phyloP scores from a whole-genome alignment of 176 grass and related monocot species.

The Phoenix dactylifera region DNA sequence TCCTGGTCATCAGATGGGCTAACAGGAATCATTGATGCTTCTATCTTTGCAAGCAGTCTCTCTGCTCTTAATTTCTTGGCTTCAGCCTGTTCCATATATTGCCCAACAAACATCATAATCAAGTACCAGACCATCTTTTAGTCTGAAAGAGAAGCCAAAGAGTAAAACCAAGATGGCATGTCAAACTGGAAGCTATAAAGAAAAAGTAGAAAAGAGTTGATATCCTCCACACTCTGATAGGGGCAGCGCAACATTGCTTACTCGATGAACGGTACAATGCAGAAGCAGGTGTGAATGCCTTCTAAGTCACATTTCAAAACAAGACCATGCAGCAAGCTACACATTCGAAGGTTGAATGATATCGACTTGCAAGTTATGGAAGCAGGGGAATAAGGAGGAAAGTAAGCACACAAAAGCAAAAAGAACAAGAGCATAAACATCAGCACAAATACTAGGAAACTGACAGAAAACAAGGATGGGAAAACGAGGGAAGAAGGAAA shows the following conservation, averaged over 20 bases:
- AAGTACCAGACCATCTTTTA: neutral
- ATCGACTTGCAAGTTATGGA: too few relatives aligned
- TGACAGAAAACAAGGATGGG: neutral
- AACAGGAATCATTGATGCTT: conserved; percentile 65
- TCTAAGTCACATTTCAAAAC: too few relatives aligned
- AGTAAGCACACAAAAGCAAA: neutral
- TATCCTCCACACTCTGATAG: too few relatives aligned
- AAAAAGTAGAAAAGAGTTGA: too few relatives aligned
- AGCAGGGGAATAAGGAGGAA: neutral
- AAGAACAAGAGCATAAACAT: neutral
- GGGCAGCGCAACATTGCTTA: too few relatives aligned
- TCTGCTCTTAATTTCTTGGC: conserved; percentile 65
- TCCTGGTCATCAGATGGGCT: conserved; percentile 66
- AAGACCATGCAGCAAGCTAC: too few relatives aligned
- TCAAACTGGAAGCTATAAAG: too few relatives aligned
- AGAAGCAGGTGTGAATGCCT: too few relatives aligned
- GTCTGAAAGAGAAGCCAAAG: too few relatives aligned
- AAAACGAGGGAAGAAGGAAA: neutral
- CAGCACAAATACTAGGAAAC: neutral
- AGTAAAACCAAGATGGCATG: too few relatives aligned
- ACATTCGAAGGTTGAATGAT: too few relatives aligned
- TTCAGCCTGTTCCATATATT: conserved; percentile 45
- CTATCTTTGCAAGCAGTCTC: conserved; percentile 62
- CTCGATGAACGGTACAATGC: too few relatives aligned
- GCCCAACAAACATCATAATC: neutral